Evolutionary conservation across 2,329 filamentous ascomycete species (phyloP).

Genomic region (Juglanconis oblonga): DNA sequence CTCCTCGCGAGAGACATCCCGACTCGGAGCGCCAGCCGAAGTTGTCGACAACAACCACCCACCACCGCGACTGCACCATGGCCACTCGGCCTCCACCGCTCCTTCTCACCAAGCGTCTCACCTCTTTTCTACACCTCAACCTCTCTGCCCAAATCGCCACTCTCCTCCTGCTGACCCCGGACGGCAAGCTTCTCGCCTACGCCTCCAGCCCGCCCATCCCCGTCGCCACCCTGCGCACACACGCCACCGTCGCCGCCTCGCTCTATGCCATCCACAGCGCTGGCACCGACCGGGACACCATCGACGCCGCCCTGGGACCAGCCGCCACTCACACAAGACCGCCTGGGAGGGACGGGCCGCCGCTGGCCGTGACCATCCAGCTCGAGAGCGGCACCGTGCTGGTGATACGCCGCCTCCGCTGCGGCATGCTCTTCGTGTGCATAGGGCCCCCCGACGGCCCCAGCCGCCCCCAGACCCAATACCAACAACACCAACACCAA

Average conservation of each 20-base stretch:
- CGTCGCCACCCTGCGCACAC: conserved; percentile 56
- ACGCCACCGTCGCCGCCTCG: conserved; percentile 62
- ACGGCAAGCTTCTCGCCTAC: conserved; percentile 63
- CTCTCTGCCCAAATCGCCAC: conserved; percentile 57
- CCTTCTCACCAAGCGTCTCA: conserved; percentile 64
- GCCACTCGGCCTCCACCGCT: conserved; percentile 43
- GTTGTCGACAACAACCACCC: no score
- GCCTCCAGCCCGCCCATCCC: conserved; percentile 47
- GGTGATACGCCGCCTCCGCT: conserved; percentile 55
- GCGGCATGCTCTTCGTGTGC: conserved; percentile 61
- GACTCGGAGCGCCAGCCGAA: no score
- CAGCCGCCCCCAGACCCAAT: conserved; percentile 15
- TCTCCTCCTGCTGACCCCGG: conserved; percentile 56
- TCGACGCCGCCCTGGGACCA: conserved; percentile 25
- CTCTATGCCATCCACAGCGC: conserved; percentile 58
- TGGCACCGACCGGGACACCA: conserved; percentile 38
- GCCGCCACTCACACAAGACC: no score
- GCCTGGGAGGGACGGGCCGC: neutral
- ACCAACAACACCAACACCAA: conserved; percentile 13
- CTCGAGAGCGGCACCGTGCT: conserved; percentile 54
- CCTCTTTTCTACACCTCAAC: conserved; percentile 58
- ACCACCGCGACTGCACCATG: neutral
- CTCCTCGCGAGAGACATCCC: no score
- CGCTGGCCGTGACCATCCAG: conserved; percentile 51
- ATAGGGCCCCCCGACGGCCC: conserved; percentile 38